A percentile compares a stretch with the other conserved stretches of the same genome.
These are phyloP conservation scores for Lasiodiplodia hormozganensis DNA, from an alignment of 2,329 filamentous ascomycete species.

Conservation along the genomic window DNA sequence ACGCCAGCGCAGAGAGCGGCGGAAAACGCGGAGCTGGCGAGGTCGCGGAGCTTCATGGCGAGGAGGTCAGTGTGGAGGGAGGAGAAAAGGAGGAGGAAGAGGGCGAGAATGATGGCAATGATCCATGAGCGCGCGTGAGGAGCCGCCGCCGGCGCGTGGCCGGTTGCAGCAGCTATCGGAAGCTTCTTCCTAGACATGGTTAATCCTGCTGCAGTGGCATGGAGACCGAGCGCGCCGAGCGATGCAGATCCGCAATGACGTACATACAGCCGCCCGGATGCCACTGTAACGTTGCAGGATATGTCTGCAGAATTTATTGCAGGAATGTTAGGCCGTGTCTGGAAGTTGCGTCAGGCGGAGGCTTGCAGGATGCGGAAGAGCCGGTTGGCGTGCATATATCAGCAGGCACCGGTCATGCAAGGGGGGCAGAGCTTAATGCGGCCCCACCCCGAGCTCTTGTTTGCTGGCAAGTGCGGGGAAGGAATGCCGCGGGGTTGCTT, in stretches of 20 bases:
- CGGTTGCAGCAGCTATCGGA: not conserved
- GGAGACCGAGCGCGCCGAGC: too few relatives aligned
- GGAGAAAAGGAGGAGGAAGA: not conserved
- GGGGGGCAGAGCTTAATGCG: not conserved
- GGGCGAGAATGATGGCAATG: not conserved
- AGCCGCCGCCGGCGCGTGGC: too few relatives aligned
- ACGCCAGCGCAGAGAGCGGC: not conserved
- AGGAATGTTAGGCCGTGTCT: too few relatives aligned
- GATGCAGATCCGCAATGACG: not conserved
- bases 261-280: not conserved
- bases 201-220: not conserved
- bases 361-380: not conserved
- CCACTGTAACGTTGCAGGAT: not conserved
- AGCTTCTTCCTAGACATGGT: not conserved
- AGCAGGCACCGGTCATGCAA: not conserved
- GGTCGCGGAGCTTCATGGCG: not conserved
- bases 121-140: not conserved
- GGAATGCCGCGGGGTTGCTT: not conserved
- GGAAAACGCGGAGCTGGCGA: not conserved
- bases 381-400: not conserved
- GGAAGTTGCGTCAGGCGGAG: not conserved
- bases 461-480: not conserved
- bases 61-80: not conserved
- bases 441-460: not conserved
- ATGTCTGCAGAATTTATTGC: not conserved